Conservation (phyloP, 768 basidiomycete genomes). For the Calocybe gangraenosa region DNA sequence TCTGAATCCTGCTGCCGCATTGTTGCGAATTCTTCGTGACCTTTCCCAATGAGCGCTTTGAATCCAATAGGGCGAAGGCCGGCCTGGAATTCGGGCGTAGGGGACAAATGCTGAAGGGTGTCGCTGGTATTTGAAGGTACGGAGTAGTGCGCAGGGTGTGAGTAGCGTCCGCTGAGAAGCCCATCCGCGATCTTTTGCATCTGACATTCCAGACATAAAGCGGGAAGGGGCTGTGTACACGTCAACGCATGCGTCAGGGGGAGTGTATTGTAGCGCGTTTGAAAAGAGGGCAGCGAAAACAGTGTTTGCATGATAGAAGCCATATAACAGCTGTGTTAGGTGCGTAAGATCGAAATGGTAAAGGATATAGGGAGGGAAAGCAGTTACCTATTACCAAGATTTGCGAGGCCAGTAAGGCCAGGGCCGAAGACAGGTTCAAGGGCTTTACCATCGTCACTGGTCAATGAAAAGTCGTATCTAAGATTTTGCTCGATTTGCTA, state of each 20-base stretch:
- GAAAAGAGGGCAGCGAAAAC: conserved; percentile 79
- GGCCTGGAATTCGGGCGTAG: conserved; percentile 67
- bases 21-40: conserved; percentile 90
- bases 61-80: conserved; percentile 82
- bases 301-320: conserved; percentile 87
- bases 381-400: conserved; percentile 80
- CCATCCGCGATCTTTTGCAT: conserved; percentile 92
- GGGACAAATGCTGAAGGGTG: conserved; percentile 22
- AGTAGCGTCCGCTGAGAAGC: conserved; percentile 88
- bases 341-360: not conserved
- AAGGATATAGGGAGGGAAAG: not conserved
- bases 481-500: conserved; percentile 97
- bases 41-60: conserved; percentile 87
- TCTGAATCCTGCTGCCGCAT: conserved; percentile 98
- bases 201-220: conserved; percentile 91
- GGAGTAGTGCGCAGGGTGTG: conserved; percentile 47
- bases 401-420: conserved; percentile 83
- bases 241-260: conserved; percentile 45
- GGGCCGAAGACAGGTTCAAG: conserved; percentile 86
- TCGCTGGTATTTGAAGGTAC: conserved; percentile 1
- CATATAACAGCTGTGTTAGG: conserved; percentile 81
- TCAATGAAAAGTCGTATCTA: conserved; percentile 90
- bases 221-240: conserved; percentile 69
- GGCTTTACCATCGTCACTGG: conserved; percentile 80
- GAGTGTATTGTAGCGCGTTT: conserved; percentile 56